Conservation (phyloP, 345 rosid species). For the Anastatica hierochuntica region DNA sequence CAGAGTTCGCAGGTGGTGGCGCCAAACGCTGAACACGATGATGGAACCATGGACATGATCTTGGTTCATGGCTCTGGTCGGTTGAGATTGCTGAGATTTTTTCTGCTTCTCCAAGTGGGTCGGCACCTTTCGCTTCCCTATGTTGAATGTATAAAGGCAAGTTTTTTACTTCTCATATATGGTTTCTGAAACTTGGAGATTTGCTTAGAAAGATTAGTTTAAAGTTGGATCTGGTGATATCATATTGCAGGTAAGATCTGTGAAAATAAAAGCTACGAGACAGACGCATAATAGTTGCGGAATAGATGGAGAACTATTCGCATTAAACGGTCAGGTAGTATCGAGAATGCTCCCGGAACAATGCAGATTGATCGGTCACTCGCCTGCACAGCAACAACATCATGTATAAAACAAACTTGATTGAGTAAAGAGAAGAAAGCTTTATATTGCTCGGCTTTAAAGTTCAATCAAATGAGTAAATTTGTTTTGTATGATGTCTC, state of each 20-base stretch:
- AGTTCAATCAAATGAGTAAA: too few relatives aligned
- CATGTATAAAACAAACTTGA: conserved; percentile 30
- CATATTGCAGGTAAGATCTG: conserved; percentile 69
- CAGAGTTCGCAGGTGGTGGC: conserved; percentile 97
- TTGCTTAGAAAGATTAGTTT: background rate
- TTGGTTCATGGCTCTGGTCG: conserved; percentile 93
- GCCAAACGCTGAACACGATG: conserved; percentile 86
- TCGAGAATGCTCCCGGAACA: conserved; percentile 87
- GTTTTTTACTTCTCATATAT: background rate
- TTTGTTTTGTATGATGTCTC: too few relatives aligned
- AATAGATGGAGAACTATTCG: conserved; percentile 85
- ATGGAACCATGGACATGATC: conserved; percentile 74
- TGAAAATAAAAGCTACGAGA: conserved; percentile 71
- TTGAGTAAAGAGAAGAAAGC: background rate
- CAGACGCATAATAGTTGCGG: conserved; percentile 80
- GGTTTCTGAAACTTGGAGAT: background rate
- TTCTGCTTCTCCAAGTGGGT: conserved; percentile 74
- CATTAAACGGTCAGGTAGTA: conserved; percentile 71
- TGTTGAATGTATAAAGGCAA: conserved; percentile 92
- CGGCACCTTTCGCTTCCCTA: conserved; percentile 87
- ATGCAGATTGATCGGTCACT: conserved; percentile 81
- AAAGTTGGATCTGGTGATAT: too few relatives aligned
- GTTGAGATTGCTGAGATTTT: conserved; percentile 71
- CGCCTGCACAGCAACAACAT: conserved; percentile 32
- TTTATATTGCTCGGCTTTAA: too few relatives aligned